Evolutionary conservation across 805 yeast species (phyloP), one percentile per base, ranked within the genome.

Genomic region (Teunomyces funiuensis): DNA sequence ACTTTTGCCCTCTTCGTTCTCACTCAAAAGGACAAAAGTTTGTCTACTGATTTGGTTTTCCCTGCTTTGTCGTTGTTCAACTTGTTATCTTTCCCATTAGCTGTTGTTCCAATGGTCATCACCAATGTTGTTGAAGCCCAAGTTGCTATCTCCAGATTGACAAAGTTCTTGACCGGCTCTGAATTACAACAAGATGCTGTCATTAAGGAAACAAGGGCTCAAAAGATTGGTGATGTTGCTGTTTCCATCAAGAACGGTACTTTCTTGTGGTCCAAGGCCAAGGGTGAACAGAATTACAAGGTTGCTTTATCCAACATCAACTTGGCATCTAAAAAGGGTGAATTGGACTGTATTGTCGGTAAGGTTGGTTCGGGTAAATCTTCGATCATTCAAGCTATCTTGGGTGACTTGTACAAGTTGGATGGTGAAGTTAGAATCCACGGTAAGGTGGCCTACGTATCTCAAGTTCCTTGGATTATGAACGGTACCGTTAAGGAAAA

Each of bases 401-500:
- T 88, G 31, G 98, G 97, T 47, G 95, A 89, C 53, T 71, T 90
- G 49, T 80, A 84, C 61, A 83, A 85, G 61, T 73, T 81, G 14
- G 75, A 78, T 39, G 98, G 98, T 31, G 66, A 75, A 15, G 90
- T 86, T 4, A 69, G 71, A 13, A 77, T 83, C 8, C 83, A 77
- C 57, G 98, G 97, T 30, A 73, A 77, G 36, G 72, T 87, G 26
- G 97, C 97, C 0, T 91, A 90, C 61, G 96, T 85, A 30, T 82
- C 96, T 2, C 98, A 90, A 65, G 82, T 85, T 28, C 95, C 99
- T 1, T 93, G 99, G 99, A 89, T 93, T 49, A 85, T 89, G 85
- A 93, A 93, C 59, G 98, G 96, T 26, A 74, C 95, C 3, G 91
- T 93, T 4, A 84, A 79, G 52, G 97, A 93, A 22, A 93, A 93